Percentiles rank a stretch among this genome's conserved stretches.
These are phyloP conservation scores for Suillus subalutaceus DNA, from an alignment of 768 basidiomycete species.

Conservation along the genomic window DNA sequence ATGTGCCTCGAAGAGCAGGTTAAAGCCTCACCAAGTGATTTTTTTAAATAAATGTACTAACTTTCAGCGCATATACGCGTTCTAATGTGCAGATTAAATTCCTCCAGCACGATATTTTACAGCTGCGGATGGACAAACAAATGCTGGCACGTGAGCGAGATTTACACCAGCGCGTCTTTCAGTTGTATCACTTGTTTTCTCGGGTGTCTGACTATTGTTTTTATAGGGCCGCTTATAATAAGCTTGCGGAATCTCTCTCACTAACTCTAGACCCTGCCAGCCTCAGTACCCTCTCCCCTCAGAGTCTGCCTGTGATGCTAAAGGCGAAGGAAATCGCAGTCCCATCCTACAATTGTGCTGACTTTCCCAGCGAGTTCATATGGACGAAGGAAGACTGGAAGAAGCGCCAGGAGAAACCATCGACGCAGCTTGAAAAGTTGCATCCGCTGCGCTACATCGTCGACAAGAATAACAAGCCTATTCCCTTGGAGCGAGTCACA, in stretches of 20 bases:
- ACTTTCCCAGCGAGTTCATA: not conserved
- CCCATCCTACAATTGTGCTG: not conserved
- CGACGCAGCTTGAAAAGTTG: not conserved
- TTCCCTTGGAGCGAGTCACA: not conserved
- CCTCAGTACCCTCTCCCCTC: not conserved
- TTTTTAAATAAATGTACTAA: not conserved
- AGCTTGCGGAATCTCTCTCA: not conserved
- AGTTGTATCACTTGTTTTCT: not conserved
- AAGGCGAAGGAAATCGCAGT: not conserved
- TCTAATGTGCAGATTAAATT: not conserved
- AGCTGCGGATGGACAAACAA: not conserved
- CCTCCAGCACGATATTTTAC: constrained; percentile 2
- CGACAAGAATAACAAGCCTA: not conserved
- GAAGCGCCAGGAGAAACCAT: not conserved
- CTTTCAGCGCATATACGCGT: not conserved
- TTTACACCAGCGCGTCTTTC: not conserved
- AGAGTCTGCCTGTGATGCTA: not conserved
- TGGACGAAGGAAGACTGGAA: constrained; percentile 1
- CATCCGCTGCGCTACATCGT: not conserved
- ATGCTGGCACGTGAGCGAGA: not conserved
- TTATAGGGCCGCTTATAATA: not conserved
- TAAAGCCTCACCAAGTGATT: not conserved
- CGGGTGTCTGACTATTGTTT: not conserved
- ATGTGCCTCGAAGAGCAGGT: constrained; percentile 4
- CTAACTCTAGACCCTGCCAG: not conserved